These are phyloP conservation scores for Hypholoma sublateritium DNA, from an alignment of 768 basidiomycete genomes.

Conservation along the genomic window DNA sequence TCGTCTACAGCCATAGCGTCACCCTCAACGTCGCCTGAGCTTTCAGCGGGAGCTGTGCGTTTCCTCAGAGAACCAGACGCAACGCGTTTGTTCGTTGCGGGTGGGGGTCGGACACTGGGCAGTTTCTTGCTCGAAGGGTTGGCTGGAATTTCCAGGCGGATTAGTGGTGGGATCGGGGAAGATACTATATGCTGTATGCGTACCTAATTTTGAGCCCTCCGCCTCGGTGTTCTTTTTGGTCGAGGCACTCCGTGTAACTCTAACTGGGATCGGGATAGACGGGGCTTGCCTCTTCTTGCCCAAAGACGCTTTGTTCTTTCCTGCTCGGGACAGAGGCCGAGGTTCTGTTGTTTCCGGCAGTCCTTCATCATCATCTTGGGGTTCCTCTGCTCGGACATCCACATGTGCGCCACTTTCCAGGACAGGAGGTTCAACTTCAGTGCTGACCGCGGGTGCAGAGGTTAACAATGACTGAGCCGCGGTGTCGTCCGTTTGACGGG, in stretches of 20 bases:
- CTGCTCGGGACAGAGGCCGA: constrained; percentile 1
- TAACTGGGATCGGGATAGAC: constrained; percentile 20
- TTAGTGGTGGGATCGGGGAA: no score
- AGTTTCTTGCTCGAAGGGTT: constrained; percentile 10
- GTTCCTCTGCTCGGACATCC: neutral
- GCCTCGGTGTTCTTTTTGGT: constrained; percentile 20
- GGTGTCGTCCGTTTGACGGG: no score
- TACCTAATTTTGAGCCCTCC: neutral
- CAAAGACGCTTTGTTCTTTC: constrained; percentile 15
- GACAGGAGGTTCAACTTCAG: no score
- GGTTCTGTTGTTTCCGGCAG: neutral
- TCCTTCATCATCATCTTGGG: constrained; percentile 2
- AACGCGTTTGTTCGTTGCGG: constrained; percentile 15
- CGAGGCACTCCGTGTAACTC: constrained; percentile 37
- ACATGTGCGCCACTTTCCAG: neutral
- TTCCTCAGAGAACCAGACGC: constrained; percentile 13
- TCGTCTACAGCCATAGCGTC: constrained; percentile 1
- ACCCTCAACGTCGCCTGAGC: neutral
- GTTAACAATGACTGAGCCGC: no score
- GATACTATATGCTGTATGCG: no score
- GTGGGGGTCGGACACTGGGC: neutral
- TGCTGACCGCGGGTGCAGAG: no score
- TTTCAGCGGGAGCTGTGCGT: constrained; percentile 1
- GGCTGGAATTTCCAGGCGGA: neutral
- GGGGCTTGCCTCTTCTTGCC: constrained; percentile 27